phyloP scores from a whole-genome alignment of 2,329 filamentous ascomycete genomes.

The Escovopsis sp. region DNA sequence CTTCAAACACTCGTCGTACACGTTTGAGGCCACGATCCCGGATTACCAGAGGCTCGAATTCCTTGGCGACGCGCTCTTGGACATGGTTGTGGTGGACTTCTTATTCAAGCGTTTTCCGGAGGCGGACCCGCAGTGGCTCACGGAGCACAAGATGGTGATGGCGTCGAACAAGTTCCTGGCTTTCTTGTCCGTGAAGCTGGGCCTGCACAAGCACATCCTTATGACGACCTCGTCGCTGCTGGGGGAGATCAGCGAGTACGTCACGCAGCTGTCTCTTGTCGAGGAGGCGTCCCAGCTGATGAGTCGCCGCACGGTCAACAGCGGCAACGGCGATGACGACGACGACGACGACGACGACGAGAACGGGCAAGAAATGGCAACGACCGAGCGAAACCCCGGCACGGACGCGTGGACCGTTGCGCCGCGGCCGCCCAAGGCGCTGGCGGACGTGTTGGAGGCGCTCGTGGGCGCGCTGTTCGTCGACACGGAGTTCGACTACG shows the following conservation, averaged over 20 bases:
- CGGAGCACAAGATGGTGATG: conserved; percentile 99
- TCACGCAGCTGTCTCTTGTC: conserved; percentile 39
- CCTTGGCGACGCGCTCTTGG: conserved; percentile 73
- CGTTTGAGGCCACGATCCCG: conserved; percentile 63
- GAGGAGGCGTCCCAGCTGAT: conserved; percentile 18
- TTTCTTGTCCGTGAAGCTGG: conserved; percentile 61
- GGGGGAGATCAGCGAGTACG: conserved; percentile 36
- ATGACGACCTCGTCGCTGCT: conserved; percentile 28
- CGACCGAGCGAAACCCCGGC: conserved; percentile 12
- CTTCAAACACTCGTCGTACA: conserved; percentile 77
- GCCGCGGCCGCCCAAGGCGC: conserved; percentile 51
- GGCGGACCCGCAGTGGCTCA: conserved; percentile 89
- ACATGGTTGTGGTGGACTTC: conserved; percentile 71
- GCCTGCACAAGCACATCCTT: conserved; percentile 59
- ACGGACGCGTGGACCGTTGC: conserved; percentile 54
- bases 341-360: neutral
- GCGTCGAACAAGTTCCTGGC: conserved; percentile 90
- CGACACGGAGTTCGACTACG: conserved; percentile 68
- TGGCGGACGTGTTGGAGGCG: conserved; percentile 79
- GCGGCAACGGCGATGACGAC: conserved; percentile 1
- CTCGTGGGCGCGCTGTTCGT: conserved; percentile 86
- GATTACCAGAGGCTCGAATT: conserved; percentile 89
- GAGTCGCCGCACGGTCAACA: too few species aligned
- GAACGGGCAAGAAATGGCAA: neutral
- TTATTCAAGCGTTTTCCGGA: conserved; percentile 63